Base-by-base conservation (phyloP, 2,329 filamentous ascomycete genomes). In the Colletotrichum phormii region DNA sequence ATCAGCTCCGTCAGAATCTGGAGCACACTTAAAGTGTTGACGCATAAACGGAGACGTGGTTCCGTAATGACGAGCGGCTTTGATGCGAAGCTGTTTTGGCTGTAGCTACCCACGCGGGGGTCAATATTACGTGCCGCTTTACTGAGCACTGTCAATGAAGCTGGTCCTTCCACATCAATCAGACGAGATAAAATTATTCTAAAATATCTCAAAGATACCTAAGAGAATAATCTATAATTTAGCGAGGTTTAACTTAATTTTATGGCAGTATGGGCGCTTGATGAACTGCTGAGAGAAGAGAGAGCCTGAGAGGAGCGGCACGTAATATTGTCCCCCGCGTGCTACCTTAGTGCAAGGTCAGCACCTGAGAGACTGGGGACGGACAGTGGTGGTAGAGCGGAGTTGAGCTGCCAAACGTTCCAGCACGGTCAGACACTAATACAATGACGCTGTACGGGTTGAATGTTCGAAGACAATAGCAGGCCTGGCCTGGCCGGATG, bases 51-150 rank as follows among this genome's bases (percentile, higher is more conserved):
- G 66, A 70, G 53, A 29, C 29, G 22, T 46, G 55, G 60, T 31
- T 70, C 60, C 66, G 67, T 60, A 37, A 73, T 73, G 60, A 71
- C 22, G 53, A 60, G 60, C 24, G 22, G 29, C 26, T 67, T 31
- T 67, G 5, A 42, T 42, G 62, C 11, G 18, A 51, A 33, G 22
- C 62, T 24, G 62, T 29, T 42, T 42, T 42, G 37, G 37, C 6
- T 42, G 13, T 18, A 42, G 18, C 13, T 42, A n/a, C n/a, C n/a
- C n/a, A n/a, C n/a, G n/a, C n/a, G n/a, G n/a, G n/a, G n/a, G n/a
- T n/a, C n/a, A n/a, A n/a, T n/a, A n/a, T n/a, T n/a, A n/a, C n/a
- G n/a, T n/a, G n/a, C n/a, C n/a, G n/a, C n/a, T n/a, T n/a, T n/a
- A n/a, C n/a, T n/a, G n/a, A n/a, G n/a, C n/a, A n/a, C n/a, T n/a